These are phyloP conservation scores for Xylariaceae sp. DNA, from an alignment of 2,329 filamentous ascomycete genomes.

Conservation along the genomic window DNA sequence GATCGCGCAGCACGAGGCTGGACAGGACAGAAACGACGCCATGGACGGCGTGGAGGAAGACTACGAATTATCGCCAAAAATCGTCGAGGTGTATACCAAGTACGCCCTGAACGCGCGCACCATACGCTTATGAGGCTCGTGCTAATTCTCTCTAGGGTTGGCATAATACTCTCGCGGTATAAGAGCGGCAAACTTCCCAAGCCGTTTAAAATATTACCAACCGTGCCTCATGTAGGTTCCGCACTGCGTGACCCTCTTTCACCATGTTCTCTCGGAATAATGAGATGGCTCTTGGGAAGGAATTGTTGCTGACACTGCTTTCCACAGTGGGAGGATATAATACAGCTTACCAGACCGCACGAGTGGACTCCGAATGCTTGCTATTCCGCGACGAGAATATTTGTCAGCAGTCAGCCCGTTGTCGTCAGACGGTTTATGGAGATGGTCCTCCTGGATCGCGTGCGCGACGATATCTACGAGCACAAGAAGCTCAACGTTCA, in stretches of 20 bases:
- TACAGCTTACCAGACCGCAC: conserved; percentile 71
- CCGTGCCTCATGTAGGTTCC: not conserved
- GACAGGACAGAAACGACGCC: conserved; percentile 41
- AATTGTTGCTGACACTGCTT: too few relatives aligned
- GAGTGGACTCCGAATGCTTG: conserved; percentile 65
- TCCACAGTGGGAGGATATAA: conserved; percentile 1
- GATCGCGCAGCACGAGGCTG: conserved; percentile 84
- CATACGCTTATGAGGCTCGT: too few relatives aligned
- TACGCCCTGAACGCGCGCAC: too few relatives aligned
- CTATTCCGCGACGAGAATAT: conserved; percentile 87
- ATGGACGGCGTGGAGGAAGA: conserved; percentile 65
- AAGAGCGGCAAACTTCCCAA: conserved; percentile 96
- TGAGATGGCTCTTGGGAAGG: too few relatives aligned
- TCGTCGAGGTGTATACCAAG: conserved; percentile 92
- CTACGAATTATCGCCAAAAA: conserved; percentile 80
- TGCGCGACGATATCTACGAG: conserved; percentile 87
- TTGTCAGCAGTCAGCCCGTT: conserved; percentile 74
- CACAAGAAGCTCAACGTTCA: conserved; percentile 94
- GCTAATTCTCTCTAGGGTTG: too few relatives aligned
- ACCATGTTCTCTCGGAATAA: too few relatives aligned
- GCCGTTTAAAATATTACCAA: conserved; percentile 72
- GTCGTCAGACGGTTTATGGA: conserved; percentile 81
- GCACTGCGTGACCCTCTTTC: too few relatives aligned
- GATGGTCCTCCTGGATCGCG: conserved; percentile 77
- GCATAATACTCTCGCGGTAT: conserved; percentile 71